Base-by-base conservation (phyloP, 2,329 filamentous ascomycete species). In the Chaetothyriales sp. region DNA sequence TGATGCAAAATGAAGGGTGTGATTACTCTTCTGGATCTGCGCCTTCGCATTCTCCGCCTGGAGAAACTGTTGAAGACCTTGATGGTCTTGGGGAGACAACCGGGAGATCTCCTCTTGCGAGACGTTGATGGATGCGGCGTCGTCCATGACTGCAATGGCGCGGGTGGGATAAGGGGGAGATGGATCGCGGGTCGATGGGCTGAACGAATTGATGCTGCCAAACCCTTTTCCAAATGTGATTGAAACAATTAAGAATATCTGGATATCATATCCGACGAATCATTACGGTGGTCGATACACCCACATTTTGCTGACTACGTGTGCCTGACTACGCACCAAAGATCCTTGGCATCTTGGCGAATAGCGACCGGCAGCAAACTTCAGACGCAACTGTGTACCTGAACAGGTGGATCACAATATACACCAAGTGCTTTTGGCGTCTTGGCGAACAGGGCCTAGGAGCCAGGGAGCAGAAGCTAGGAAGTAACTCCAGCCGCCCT, bases 61-160 rank as follows among this genome's bases (percentile, higher is more conserved):
- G 53, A 95, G 75, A 68, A 95, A 90, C 64, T 87, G 81, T 63
- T 87, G 85, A 44, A 98, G 77, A 70, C 96, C 88, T 58, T 80
- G 75, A 76, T 88, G 92, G 70, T 95, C 88, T 63, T 78, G 77
- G 54, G 86, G 81, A 62, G 78, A 84, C 65, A 95, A 82, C 69
- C 55, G 54, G 19, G 53, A 42, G 49, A 59, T 46, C 25, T 59
- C 57, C 45, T 57, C 50, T 12, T 51, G 50, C 44, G 48, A 55
- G 51, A 59, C 52, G 52, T 51, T 53, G 47, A 59, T 43, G 19
- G 55, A 53, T 15, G 32, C 32, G 43, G 43, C 18, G 52, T 59
- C 57, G 47, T 58, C 57, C 56, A 58, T 58, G 20, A 25, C 49
- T 42, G 43, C 15, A 45, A n/a, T n/a, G n/a, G n/a, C n/a, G 20